Evolutionary conservation across 2,329 filamentous ascomycete species (phyloP).

Genomic region (Delphinella strobiligena): DNA sequence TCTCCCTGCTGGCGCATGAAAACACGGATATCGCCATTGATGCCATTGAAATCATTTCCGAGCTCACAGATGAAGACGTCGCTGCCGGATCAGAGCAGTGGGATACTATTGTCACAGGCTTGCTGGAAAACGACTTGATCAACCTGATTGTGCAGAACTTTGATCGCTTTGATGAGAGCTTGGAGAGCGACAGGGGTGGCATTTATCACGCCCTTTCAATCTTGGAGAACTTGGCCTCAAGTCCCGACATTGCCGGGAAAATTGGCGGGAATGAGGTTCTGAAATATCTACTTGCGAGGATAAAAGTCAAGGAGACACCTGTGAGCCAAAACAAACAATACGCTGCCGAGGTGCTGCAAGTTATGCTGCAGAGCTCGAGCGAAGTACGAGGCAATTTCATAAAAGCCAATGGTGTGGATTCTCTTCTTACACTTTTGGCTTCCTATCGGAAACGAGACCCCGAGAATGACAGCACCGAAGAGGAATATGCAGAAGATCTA

Average conservation of each 20-base stretch:
- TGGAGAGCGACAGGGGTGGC: constrained; percentile 64
- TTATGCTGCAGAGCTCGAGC: constrained; percentile 66
- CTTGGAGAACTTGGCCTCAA: constrained; percentile 74
- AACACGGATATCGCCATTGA: constrained; percentile 95
- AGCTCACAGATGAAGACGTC: constrained; percentile 90
- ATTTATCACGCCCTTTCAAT: constrained; percentile 76
- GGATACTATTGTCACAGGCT: constrained; percentile 56
- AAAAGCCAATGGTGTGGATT: constrained; percentile 56
- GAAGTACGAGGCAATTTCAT: constrained; percentile 53
- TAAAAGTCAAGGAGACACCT: constrained; percentile 53
- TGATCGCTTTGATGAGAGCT: constrained; percentile 60
- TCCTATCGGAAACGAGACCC: constrained; percentile 80
- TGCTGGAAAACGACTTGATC: constrained; percentile 55
- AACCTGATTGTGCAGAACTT: constrained; percentile 69
- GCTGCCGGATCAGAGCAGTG: constrained; percentile 69
- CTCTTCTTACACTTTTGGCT: constrained; percentile 70
- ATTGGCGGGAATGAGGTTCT: constrained; percentile 63
- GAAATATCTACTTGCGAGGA: constrained; percentile 65
- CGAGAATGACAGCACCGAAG: constrained; percentile 72
- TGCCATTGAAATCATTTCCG: constrained; percentile 76
- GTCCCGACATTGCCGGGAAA: constrained; percentile 53
- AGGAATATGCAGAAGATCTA: constrained; percentile 88
- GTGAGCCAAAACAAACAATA: constrained; percentile 93
- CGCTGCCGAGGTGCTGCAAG: constrained; percentile 79
- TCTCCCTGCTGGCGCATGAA: constrained; percentile 78